A percentile compares a stretch with the other conserved stretches of the same genome.
Conservation (phyloP, 1,139 yeast species). For the Kodamaea plutei region DNA sequence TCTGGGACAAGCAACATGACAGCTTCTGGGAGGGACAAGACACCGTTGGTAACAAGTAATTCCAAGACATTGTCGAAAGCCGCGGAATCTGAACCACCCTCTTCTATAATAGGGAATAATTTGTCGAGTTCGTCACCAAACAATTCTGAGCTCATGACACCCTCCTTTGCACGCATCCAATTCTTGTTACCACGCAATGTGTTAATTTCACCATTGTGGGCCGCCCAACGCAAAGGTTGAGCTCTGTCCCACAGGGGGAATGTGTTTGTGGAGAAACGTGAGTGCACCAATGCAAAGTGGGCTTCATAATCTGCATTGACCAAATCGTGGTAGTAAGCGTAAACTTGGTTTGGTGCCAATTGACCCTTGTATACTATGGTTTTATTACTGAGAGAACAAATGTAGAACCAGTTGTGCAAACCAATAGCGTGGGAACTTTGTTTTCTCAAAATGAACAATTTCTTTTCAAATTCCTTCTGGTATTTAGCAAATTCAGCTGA, state of each 20-base stretch:
- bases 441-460: constrained; percentile 80
- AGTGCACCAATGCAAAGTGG: constrained; percentile 93
- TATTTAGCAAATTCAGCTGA: constrained; percentile 57
- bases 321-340: constrained; percentile 89
- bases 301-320: constrained; percentile 90
- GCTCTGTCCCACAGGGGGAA: constrained; percentile 99
- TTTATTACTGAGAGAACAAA: constrained; percentile 84
- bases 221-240: constrained; percentile 95
- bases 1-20: constrained; percentile 97
- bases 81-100: constrained; percentile 99
- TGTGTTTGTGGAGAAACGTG: constrained; percentile 95
- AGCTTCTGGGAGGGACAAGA: constrained; percentile 90
- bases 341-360: constrained; percentile 93
- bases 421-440: constrained; percentile 90
- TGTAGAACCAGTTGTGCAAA: constrained; percentile 94
- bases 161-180: constrained; percentile 99
- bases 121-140: constrained; percentile 91
- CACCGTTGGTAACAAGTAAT: constrained; percentile 86
- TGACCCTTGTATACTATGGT: constrained; percentile 97
- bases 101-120: constrained; percentile 92
- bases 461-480: constrained; percentile 73
- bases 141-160: constrained; percentile 82
- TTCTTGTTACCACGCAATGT: constrained; percentile 96
- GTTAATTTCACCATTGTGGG: constrained; percentile 98
- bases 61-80: constrained; percentile 96